phyloP scores from a whole-genome alignment of 2,329 filamentous ascomycete species.

The Scorias spongiosa region DNA sequence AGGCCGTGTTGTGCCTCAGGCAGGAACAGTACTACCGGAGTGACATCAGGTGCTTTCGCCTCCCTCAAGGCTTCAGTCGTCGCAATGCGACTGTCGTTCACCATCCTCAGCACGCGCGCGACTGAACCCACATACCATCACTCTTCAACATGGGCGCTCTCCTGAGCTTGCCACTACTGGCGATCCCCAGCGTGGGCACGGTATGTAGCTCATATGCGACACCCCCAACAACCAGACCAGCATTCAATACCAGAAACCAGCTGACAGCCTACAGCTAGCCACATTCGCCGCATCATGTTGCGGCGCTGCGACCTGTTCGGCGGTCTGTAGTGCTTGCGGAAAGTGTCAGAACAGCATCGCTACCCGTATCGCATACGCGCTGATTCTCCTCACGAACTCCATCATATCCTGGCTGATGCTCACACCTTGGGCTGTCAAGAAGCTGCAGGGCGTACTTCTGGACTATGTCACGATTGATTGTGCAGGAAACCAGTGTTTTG shows the following conservation, averaged over 20 bases:
- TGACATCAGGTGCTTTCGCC: too few species aligned
- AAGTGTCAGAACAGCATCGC: constrained; percentile 97
- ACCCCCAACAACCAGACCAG: background rate
- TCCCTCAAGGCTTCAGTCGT: too few species aligned
- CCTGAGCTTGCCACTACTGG: constrained; percentile 77
- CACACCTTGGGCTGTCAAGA: constrained; percentile 94
- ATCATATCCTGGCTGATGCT: constrained; percentile 98
- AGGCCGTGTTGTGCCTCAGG: too few species aligned
- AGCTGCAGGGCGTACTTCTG: constrained; percentile 77
- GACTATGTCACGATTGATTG: constrained; percentile 96
- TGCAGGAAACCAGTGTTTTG: constrained; percentile 77
- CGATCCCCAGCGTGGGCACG: constrained; percentile 69
- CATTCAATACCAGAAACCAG: background rate
- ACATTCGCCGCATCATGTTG: constrained; percentile 82
- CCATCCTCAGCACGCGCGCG: too few species aligned
- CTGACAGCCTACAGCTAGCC: constrained; percentile 40
- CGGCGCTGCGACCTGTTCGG: constrained; percentile 89
- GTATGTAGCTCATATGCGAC: constrained; percentile 39
- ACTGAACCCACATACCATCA: too few species aligned
- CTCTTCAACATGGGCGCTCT: constrained; percentile 63
- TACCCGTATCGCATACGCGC: constrained; percentile 71
- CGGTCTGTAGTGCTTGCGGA: constrained; percentile 86
- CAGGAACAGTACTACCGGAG: too few species aligned
- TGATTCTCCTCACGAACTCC: constrained; percentile 90
- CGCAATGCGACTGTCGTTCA: too few species aligned